phyloP scores from a whole-genome alignment of 2,329 filamentous ascomycete genomes.

The Nemania abortiva region DNA sequence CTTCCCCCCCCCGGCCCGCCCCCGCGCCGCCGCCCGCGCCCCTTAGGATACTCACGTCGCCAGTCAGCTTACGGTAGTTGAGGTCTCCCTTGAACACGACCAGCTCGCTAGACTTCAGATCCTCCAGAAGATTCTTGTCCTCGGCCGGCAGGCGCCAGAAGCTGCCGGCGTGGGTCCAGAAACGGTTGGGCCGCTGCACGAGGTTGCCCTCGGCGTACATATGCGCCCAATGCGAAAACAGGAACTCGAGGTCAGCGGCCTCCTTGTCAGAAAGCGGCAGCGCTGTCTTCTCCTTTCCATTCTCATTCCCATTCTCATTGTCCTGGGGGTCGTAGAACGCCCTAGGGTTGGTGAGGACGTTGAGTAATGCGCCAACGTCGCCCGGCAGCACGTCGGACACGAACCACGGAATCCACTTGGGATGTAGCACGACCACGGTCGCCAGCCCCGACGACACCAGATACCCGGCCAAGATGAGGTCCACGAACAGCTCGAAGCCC shows the following conservation, averaged over 20 bases:
- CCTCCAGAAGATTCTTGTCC: slow-evolving; percentile 76
- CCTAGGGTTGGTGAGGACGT: slow-evolving; percentile 80
- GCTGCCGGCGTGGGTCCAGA: slow-evolving; percentile 90
- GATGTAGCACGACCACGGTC: slow-evolving; percentile 87
- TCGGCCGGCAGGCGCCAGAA: slow-evolving; percentile 86
- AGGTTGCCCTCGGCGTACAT: slow-evolving; percentile 88
- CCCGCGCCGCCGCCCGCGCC: no score
- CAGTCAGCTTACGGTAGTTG: slow-evolving; percentile 94
- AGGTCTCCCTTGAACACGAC: slow-evolving; percentile 98
- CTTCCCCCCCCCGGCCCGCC: no score
- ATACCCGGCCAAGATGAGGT: slow-evolving; percentile 91
- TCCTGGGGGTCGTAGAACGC: slow-evolving; percentile 85
- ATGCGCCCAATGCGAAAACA: slow-evolving; percentile 84
- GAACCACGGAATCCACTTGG: slow-evolving; percentile 97
- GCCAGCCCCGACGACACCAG: slow-evolving; percentile 86
- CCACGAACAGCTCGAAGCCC: slow-evolving; percentile 96
- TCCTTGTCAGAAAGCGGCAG: slow-evolving; percentile 76
- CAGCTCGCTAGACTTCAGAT: slow-evolving; percentile 85
- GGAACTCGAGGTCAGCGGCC: slow-evolving; percentile 73
- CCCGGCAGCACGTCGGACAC: slow-evolving; percentile 92
- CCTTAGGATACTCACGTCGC: slow-evolving; percentile 80
- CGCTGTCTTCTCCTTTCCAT: no score
- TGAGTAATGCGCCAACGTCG: slow-evolving; percentile 87
- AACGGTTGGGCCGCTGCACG: slow-evolving; percentile 83
- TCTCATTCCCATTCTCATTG: slow-evolving; percentile 61